A percentile compares a stretch with the other conserved stretches of the same genome.
phyloP scores from a whole-genome alignment of 73 alveolate genomes.

The Tetrahymena malaccensis region DNA sequence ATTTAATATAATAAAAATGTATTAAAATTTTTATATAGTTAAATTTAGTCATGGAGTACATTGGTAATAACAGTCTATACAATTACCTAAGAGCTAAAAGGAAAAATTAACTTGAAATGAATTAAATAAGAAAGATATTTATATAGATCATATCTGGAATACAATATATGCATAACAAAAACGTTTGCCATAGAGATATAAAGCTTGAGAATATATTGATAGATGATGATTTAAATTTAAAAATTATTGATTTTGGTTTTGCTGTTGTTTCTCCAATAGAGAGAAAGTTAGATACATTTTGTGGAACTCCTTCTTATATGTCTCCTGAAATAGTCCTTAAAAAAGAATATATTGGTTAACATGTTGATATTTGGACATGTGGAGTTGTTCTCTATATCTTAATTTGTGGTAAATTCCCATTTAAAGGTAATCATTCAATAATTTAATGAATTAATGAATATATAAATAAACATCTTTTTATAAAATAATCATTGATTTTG shows the following conservation, averaged over 20 bases:
- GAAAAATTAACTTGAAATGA: not conserved
- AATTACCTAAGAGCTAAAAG: not conserved
- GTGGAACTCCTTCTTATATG: constrained; percentile 43
- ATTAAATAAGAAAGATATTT: not conserved
- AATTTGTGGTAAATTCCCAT: not conserved
- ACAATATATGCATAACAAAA: constrained; percentile 7
- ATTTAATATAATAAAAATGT: not conserved
- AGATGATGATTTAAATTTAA: constrained; percentile 43
- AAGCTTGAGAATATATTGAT: constrained; percentile 34
- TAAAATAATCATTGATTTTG: too few relatives aligned
- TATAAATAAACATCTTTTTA: too few relatives aligned
- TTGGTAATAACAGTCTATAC: not conserved
- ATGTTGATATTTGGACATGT: not conserved
- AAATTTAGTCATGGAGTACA: not conserved
- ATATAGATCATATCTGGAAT: constrained; percentile 5
- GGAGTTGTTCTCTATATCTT: not conserved
- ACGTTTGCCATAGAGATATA: constrained; percentile 34
- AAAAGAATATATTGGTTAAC: not conserved
- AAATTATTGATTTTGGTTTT: constrained; percentile 82
- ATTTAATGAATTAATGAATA: too few relatives aligned
- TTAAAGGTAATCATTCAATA: not conserved
- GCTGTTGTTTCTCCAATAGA: constrained; percentile 50
- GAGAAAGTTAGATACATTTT: not conserved
- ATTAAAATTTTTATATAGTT: not conserved
- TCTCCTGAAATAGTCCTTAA: constrained; percentile 25